Evolutionary conservation across 768 basidiomycete genomes (phyloP).

Genomic region (Mycena venus): DNA sequence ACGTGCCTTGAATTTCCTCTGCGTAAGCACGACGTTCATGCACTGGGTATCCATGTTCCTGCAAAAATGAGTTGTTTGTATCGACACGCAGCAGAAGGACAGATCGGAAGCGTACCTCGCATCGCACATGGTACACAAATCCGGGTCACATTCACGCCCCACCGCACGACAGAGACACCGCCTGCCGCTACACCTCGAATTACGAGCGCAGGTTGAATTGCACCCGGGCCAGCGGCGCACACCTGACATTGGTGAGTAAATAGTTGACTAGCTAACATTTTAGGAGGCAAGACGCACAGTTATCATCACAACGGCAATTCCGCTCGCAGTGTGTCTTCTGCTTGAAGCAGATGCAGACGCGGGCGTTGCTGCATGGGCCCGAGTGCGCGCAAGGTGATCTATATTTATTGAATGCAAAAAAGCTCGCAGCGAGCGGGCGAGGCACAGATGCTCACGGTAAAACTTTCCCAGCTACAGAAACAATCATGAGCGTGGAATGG

Average conservation of each 20-base stretch:
- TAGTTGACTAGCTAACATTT: not conserved
- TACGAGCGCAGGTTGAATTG: conserved; percentile 32
- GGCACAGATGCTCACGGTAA: not conserved
- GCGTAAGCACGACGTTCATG: conserved; percentile 1
- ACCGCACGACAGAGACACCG: conserved; percentile 43
- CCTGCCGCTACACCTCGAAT: not conserved
- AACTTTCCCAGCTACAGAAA: not conserved
- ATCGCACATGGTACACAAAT: conserved; percentile 60
- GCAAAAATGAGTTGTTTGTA: conserved; percentile 34
- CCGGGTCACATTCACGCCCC: conserved; percentile 66
- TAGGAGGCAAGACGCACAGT: conserved; percentile 48
- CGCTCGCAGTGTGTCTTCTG: conserved; percentile 58
- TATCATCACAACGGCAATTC: conserved; percentile 60
- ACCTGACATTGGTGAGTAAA: conserved; percentile 48
- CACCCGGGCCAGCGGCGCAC: conserved; percentile 58
- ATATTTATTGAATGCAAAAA: conserved; percentile 11
- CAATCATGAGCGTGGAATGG: not conserved
- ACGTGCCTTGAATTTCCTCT: conserved; percentile 7
- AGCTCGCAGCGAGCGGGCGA: conserved; percentile 31
- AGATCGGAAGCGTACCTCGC: conserved; percentile 41
- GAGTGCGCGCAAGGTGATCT: conserved; percentile 50
- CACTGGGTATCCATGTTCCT: conserved; percentile 1
- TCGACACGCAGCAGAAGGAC: not conserved
- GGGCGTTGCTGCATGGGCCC: conserved; percentile 57
- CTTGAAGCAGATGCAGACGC: conserved; percentile 56